Evolutionary conservation across 768 basidiomycete genomes (phyloP), one percentile per base, ranked within the genome.

Genomic region (Boletus reticuloceps): DNA sequence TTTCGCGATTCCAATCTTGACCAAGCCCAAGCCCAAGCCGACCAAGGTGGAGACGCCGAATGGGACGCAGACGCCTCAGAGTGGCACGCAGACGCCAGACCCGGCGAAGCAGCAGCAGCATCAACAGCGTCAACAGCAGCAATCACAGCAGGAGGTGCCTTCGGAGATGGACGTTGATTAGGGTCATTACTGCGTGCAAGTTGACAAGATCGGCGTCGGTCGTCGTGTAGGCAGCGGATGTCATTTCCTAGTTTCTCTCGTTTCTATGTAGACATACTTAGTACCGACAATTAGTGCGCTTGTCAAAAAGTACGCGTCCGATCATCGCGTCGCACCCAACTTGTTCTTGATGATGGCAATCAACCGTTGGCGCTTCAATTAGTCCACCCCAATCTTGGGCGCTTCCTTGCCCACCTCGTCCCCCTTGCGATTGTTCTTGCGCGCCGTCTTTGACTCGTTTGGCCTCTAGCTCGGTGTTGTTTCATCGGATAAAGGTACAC

Each of bases 21-120:
- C 89, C 59, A 88, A 81, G 80, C 90, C 89, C 47, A 97, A 94
- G 83, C 97, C 95, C 53, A 93, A 89, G 81, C 83, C 88, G 9
- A 76, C 79, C 56, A 84, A 88, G 65, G 75, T 77, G 31, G 81
- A 82, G 0, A 69, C 75, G 36, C 67, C 72, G 2, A 72, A 56
- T 29, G 85, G 84, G 47, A 82, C 86, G 42, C 83, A 88, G 75
- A 87, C 86, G n/a, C 88, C 88, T 20, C 83, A 86, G 77, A 80
- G 75, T 61, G 82, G 83, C 49, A 75, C 79, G 52, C 77, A 84
- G 69, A 83, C 82, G 8, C 81, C 83, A 0, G 75, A 81, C 52
- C 77, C 79, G 19, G 71, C 74, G 42, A 71, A 75, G n/a, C 70
- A 69, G 60, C 61, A 65, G 22, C 22, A 22, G 22, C 22, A 22